Evolutionary conservation across 176 grass and related monocot genomes (phyloP).

Genomic region (Calamus simplicifolius): DNA sequence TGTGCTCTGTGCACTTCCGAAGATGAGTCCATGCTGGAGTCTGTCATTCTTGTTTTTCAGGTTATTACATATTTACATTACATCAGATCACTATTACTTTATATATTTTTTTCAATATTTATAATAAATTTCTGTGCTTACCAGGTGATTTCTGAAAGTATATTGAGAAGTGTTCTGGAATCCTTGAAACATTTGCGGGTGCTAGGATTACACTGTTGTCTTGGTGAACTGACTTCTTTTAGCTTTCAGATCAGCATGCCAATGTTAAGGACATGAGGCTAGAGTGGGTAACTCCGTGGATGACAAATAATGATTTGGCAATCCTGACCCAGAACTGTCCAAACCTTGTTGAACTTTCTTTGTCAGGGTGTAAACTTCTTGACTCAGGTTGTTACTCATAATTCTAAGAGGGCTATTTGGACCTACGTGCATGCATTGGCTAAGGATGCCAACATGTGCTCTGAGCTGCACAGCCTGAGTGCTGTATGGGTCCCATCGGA

Average conservation of each 20-base stretch:
- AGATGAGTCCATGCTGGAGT: slow-evolving; percentile 61
- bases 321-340: slow-evolving; percentile 42
- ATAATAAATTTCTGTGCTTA: slow-evolving; percentile 19
- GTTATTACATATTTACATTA: slow-evolving; percentile 16
- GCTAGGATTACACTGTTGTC: slow-evolving; percentile 49
- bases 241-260: slow-evolving; percentile 27
- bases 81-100: not conserved
- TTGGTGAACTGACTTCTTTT: slow-evolving; percentile 52
- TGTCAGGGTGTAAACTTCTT: slow-evolving; percentile 75
- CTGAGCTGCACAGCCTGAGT: too few relatives aligned
- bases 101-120: not conserved
- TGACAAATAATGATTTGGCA: slow-evolving; percentile 63
- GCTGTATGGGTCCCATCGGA: too few relatives aligned
- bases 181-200: slow-evolving; percentile 42
- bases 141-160: slow-evolving; percentile 56
- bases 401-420: not conserved
- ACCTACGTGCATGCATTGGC: too few relatives aligned
- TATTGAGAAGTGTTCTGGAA: slow-evolving; percentile 50
- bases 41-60: slow-evolving; percentile 73
- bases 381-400: slow-evolving; percentile 43
- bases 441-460: too few relatives aligned
- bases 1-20: slow-evolving; percentile 47
- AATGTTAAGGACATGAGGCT: slow-evolving; percentile 31
- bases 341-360: slow-evolving; percentile 53
- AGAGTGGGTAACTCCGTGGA: slow-evolving; percentile 65